A percentile compares a stretch with the other conserved stretches of the same genome.
Evolutionary conservation across 345 rosid species (phyloP).

Genomic region (Gossypium bickii): DNA sequence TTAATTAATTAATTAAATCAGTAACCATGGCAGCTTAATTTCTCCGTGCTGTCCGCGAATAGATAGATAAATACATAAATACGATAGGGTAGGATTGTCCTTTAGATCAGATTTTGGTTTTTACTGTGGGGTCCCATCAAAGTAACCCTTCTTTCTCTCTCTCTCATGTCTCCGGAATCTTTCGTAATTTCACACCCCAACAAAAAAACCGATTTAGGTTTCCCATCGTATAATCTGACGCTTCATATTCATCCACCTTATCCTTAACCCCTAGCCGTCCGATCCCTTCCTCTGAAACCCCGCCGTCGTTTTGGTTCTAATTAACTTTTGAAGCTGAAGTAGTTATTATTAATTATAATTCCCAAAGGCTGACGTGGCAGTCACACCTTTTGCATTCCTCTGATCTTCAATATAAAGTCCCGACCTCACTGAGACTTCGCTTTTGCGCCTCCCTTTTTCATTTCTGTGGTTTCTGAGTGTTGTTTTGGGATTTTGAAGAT

Average conservation of each 20-base stretch:
- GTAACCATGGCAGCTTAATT: background rate
- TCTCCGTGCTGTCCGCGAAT: background rate
- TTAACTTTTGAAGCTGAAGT: background rate
- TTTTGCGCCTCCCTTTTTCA: conserved; percentile 6
- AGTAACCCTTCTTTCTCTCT: background rate
- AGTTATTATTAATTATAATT: too few species aligned
- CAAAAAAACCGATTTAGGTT: background rate
- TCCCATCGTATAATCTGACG: conserved; percentile 27
- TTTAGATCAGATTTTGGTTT: background rate
- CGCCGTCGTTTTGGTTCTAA: background rate
- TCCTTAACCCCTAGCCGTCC: conserved; percentile 26
- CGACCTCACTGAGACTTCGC: conserved; percentile 9
- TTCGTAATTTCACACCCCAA: background rate
- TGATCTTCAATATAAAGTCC: conserved; percentile 26
- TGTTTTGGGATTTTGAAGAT: conserved; percentile 16
- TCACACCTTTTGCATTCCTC: conserved; percentile 14
- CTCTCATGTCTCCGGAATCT: background rate
- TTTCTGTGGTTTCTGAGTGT: background rate
- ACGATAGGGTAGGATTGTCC: background rate
- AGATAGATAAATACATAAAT: background rate
- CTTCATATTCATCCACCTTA: conserved; percentile 9
- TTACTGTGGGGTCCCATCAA: background rate
- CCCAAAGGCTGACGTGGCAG: conserved; percentile 25
- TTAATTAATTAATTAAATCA: background rate
- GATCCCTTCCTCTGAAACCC: background rate